Percentiles rank a stretch among this genome's conserved stretches.
These are phyloP conservation scores for Diutina siamensis DNA, from an alignment of 1,139 yeast species.

Conservation along the genomic window DNA sequence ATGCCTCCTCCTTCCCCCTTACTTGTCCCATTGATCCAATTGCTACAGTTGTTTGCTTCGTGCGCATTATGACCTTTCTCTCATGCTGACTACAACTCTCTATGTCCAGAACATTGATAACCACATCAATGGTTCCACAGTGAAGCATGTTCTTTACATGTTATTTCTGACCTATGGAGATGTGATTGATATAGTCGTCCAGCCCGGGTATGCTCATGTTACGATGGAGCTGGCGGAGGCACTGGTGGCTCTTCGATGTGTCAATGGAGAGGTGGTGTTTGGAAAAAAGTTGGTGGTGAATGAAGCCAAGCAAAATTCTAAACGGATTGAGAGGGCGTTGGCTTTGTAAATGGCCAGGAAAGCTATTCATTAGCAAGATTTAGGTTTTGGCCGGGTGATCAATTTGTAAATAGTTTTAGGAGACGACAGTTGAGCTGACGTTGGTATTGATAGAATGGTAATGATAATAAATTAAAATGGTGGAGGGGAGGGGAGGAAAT, in stretches of 20 bases:
- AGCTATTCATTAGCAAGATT: too few species aligned
- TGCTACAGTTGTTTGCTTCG: too few species aligned
- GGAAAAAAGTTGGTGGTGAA: background rate
- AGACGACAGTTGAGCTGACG: too few species aligned
- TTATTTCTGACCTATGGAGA: conserved; percentile 62
- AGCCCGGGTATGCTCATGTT: conserved; percentile 11
- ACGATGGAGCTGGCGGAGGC: background rate
- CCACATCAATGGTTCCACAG: conserved; percentile 32
- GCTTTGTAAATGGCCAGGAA: too few species aligned
- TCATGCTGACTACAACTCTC: conserved; percentile 25
- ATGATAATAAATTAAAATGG: background rate
- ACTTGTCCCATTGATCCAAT: too few species aligned
- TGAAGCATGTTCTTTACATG: conserved; percentile 47
- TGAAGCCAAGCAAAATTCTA: background rate
- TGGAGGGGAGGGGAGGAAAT: too few species aligned
- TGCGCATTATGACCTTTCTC: background rate
- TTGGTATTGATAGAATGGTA: background rate
- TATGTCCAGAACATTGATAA: conserved; percentile 61
- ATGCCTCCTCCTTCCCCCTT: too few species aligned
- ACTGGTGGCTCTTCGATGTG: background rate
- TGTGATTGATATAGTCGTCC: conserved; percentile 41
- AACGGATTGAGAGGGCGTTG: background rate
- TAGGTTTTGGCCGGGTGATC: too few species aligned
- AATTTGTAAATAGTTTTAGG: too few species aligned
- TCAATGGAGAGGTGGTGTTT: background rate